Base-by-base conservation (phyloP, 768 basidiomycete genomes). In the Tephrocybe rancida region DNA sequence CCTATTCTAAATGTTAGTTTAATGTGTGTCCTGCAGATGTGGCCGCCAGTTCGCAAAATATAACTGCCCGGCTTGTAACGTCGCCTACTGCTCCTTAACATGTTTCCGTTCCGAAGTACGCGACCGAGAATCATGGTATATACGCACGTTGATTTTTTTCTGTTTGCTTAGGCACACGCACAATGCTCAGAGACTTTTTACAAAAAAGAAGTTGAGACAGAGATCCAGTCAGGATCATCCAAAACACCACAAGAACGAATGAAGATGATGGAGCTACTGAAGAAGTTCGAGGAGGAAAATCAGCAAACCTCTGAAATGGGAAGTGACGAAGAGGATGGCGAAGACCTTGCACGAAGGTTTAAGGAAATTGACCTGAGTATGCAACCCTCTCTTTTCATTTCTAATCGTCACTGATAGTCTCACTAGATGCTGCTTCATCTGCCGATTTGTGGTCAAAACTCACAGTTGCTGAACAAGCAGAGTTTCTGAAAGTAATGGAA, bases 101-200 rank as follows among this genome's bases (percentile, higher is more conserved):
- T 95, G 92, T 70, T 95, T 91, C 71, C 83, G 86, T 39, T 87
- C 87, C 25, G 74, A 82, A 70, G 88, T 88, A 68, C 56, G 80
- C 66, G 25, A 51, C 50, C 38, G 45, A 46, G 16, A 42, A 47
- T 54, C 24, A 30, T 29, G 48, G 47, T 16, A 5, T 9, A 37
- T 49, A 48, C 30, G 30, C 35, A 46, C 41, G 21, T 49, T 50
- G 34, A 48, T 41, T 45, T 32, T 8, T 39, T 38, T 26, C 37
- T 45, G 25, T 34, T 13, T 39, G n/a, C n/a, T 49, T 48, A 74
- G 90, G 64, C 72, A 44, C 92, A 94, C 67, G 73, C 77, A 2
- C 78, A 81, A 66, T 94, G 92, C 72, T 92, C 91, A 22, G 92
- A 94, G 66, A 71, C 76, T 0, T 95, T 95, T 66, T 93, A 92